Base-by-base conservation (phyloP, 257 asterid genomes). In the Linaria vulgaris region DNA sequence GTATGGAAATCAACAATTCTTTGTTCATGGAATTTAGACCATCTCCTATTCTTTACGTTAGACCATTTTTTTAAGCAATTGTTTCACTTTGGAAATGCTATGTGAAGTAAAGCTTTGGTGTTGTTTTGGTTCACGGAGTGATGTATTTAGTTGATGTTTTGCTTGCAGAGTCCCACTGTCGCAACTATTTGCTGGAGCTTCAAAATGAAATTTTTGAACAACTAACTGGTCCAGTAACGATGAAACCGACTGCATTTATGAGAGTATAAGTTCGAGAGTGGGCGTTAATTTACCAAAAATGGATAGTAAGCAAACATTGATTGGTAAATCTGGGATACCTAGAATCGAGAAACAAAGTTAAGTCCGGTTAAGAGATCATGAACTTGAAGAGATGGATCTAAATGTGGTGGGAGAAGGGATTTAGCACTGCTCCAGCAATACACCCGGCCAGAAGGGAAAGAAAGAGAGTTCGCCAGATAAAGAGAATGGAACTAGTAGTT, bases 341-440 rank as follows among this genome's bases (percentile, higher is more conserved):
- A 11, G 31, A 27, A 3, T 45, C 89, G 94, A 34, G 91, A 80
- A 27, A 91, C 95, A 64, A 85, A 88, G 72, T 84, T 88, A 0
- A 88, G 83, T 1, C 94, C 94, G 5, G 95, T 88, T 38, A 81
- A 15, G 64, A 88, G 90, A 57, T 88, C 95, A 63, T 78, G 69
- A 50, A 68, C 57, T 57, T 57, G 61, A 64, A 83, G 66, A 62
- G 77, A 69, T 24, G 82, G 85, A 61, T 88, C 90, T 1, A 85
- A 74, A 59, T 82, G 81, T 14, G 94, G 74, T 2, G 90, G 91
- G 65, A 81, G 31, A 45, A 76, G 64, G 5, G 65, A 54, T 66
- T 85, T 85, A 24, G 31, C 10, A 31, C 43, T 56, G 79, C 82
- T 16, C 21, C 49, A 39, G 44, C 69, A 25, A 11, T 14, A 21